These are phyloP conservation scores for Mesostigma viride DNA, from an alignment of 139 green algal genomes.

Conservation along the genomic window DNA sequence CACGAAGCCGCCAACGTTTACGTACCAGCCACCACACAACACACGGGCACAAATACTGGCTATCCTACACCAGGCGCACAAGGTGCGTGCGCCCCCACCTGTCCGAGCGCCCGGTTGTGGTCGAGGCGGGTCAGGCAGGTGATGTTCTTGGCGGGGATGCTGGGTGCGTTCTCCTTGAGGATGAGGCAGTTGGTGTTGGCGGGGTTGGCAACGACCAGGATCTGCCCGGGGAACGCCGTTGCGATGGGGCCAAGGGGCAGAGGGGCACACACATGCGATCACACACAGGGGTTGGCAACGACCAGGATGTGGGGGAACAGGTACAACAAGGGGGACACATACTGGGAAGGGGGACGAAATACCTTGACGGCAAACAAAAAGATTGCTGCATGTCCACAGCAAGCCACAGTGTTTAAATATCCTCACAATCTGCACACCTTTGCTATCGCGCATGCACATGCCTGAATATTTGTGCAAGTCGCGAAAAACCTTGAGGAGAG, in stretches of 20 bases:
- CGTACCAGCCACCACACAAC: no score
- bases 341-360: background rate
- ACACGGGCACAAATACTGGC: no score
- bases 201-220: slow-evolving; percentile 91
- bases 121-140: slow-evolving; percentile 84
- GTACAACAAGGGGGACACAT: background rate
- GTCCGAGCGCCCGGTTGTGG: slow-evolving; percentile 86
- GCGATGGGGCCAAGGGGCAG: no score
- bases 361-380: background rate
- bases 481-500: no score
- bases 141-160: slow-evolving; percentile 78
- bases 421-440: no score
- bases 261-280: background rate
- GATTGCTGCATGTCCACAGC: background rate
- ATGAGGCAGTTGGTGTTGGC: slow-evolving; percentile 91
- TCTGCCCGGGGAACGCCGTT: slow-evolving; percentile 40
- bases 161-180: slow-evolving; percentile 65
- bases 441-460: no score
- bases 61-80: no score
- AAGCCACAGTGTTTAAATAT: background rate
- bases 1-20: no score
- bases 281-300: background rate
- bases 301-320: background rate
- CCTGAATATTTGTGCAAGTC: no score
- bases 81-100: no score